Percentiles rank a stretch among this genome's conserved stretches.
Evolutionary conservation across 306 rosid species (phyloP).

Genomic region (Dryas alaskensis): DNA sequence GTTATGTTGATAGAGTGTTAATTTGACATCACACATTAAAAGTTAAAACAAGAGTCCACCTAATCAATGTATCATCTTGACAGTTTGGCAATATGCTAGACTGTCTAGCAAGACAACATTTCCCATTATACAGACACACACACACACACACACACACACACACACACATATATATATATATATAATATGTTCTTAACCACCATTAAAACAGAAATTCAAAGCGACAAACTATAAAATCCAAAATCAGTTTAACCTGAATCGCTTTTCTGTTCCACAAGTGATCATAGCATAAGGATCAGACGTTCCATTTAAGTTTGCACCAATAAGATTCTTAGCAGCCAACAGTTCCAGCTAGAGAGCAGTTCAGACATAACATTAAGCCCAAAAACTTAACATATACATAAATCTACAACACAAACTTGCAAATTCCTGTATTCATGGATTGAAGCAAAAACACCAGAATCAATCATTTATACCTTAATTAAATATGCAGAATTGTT

Average conservation of each 20-base stretch:
- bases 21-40: too few relatives aligned
- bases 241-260: constrained; percentile 64
- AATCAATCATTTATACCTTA: constrained; percentile 56
- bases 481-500: constrained; percentile 62
- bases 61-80: too few relatives aligned
- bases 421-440: constrained; percentile 17
- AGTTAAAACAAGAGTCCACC: too few relatives aligned
- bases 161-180: too few relatives aligned
- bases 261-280: constrained; percentile 83
- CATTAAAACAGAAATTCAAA: neutral
- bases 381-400: neutral
- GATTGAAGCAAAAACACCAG: neutral
- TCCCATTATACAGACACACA: too few relatives aligned
- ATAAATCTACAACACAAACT: neutral
- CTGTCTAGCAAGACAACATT: too few relatives aligned
- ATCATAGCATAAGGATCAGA: constrained; percentile 96
- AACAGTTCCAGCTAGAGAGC: constrained; percentile 78
- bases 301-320: constrained; percentile 95
- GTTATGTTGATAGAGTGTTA: too few relatives aligned
- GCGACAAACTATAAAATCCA: constrained; percentile 1
- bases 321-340: constrained; percentile 93
- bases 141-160: too few relatives aligned
- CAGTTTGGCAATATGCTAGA: too few relatives aligned
- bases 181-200: neutral
- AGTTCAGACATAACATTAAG: constrained; percentile 15